These are phyloP conservation scores for Serendipita sp. DNA, from an alignment of 768 basidiomycete genomes.

Conservation along the genomic window DNA sequence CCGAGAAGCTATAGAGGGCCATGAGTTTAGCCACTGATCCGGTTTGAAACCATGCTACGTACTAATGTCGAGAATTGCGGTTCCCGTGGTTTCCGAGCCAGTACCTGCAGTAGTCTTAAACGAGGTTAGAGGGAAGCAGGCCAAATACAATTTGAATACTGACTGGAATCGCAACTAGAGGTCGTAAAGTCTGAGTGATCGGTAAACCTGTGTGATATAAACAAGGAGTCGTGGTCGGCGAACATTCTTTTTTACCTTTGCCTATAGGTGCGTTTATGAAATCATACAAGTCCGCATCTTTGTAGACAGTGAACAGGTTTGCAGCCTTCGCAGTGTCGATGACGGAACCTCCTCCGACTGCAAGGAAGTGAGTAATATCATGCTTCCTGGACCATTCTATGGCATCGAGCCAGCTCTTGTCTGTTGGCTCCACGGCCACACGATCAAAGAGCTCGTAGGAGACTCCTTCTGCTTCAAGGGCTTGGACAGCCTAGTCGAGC, in stretches of 20 bases:
- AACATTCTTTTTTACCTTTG: slow-evolving; percentile 24
- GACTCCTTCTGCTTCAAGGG: slow-evolving; percentile 63
- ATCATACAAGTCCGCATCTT: slow-evolving; percentile 83
- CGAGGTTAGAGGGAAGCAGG: slow-evolving; percentile 8
- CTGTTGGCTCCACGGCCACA: slow-evolving; percentile 82
- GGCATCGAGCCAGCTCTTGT: slow-evolving; percentile 74
- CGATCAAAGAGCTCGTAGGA: slow-evolving; percentile 69
- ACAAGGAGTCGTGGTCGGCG: not conserved
- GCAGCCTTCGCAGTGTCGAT: slow-evolving; percentile 95
- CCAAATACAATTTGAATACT: not conserved
- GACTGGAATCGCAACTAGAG: slow-evolving; percentile 49
- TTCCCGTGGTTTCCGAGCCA: slow-evolving; percentile 88
- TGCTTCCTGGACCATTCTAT: slow-evolving; percentile 76
- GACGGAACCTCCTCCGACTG: slow-evolving; percentile 85
- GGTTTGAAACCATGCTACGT: too few relatives aligned
- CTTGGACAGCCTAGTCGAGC: slow-evolving; percentile 45
- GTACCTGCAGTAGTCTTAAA: slow-evolving; percentile 73
- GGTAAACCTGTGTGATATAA: slow-evolving; percentile 40
- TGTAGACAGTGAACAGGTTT: slow-evolving; percentile 87
- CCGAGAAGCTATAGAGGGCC: slow-evolving; percentile 33
- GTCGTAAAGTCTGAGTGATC: slow-evolving; percentile 54
- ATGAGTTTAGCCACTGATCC: too few relatives aligned
- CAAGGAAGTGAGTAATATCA: slow-evolving; percentile 86
- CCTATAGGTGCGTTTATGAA: slow-evolving; percentile 96
- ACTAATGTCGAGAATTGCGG: slow-evolving; percentile 81